Evolutionary conservation across 2,329 filamentous ascomycete genomes (phyloP), one percentile per base, ranked within the genome.

Genomic region (Fusarium sororula): DNA sequence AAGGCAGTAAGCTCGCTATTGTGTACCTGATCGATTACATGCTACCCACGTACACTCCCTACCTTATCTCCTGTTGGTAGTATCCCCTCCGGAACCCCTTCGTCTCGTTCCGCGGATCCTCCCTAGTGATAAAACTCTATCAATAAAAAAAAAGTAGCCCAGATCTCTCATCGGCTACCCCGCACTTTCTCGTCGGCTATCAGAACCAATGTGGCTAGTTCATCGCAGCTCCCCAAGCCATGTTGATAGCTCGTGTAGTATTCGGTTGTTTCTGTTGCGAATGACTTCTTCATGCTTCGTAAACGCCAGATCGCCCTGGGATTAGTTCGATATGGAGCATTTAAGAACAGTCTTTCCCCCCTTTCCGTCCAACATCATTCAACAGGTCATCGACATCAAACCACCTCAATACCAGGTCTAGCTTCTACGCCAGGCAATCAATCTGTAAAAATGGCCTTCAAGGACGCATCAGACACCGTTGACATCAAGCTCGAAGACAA

Each of bases 181-280:
- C 51, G 37, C 51, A 30, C 24, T n/a, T 39, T 28, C 14, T 39
- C 51, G 24, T 55, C 51, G 51, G 51, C 51, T 55, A 55, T 39
- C 51, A 39, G 20, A 13, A 55, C 51, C 24, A 55, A 55, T 55
- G 2, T 30, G 35, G 51, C 26, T 55, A 55, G 37, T n/a, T 13
- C 11, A 30, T 55, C 26, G 12, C 15, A 18, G 7, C 14, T 39
- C 3, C 35, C 15, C 11, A 28, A 55, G 51, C 24, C 10, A n/a
- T 28, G 14, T 11, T 22, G 20, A 13, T 39, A n/a, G 24, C 14
- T n/a, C 5, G 13, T 4, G 17, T 22, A 13, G 28, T 35, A 17
- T 32, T 30, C 24, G 22, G 22, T n/a, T 54, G 14, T 17, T 14
- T 54, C 14, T 55, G 14, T 39, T n/a, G 24, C 10, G 13, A 39